Base-by-base conservation (phyloP, 495 filamentous ascomycete species). In the Astrocystis sublimbata region DNA sequence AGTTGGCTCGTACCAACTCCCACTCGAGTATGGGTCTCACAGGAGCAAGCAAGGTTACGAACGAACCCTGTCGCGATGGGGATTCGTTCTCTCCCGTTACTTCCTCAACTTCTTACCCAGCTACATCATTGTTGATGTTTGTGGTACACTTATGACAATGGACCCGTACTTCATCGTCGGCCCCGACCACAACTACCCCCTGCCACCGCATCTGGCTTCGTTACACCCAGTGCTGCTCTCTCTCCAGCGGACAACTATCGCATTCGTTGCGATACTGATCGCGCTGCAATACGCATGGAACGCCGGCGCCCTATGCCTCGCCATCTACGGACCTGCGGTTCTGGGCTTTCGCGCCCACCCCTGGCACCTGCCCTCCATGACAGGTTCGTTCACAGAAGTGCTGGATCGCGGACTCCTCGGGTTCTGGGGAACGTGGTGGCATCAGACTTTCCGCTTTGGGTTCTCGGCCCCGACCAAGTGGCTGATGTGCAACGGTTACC, bases 401-500 rank as follows among this genome's bases (percentile, higher is more conserved):
- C 68, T 88, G 4, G 81, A 89, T 54, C 74, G 85, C 46, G 91
- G 92, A 0, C 74, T 97, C 1, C 78, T 82, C 7, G 92, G 92
- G 30, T 85, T 87, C 65, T 97, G 92, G 92, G 85, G 88, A 42
- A 81, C 77, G 15, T 96, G 88, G 87, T 96, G 92, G 92, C 92
- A 96, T 72, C 92, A 96, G 71, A 83, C 88, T 1, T 94, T 96
- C 75, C 86, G 91, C 3, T 80, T 84, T 36, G 89, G 80, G 0
- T 93, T 96, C 69, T 74, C 82, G 6, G 80, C 82, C 1, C 83
- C 88, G 0, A 72, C 79, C 0, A 69, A 73, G 7, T 88, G 75
- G 67, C 62, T 89, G 23, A 57, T 85, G 5, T 69, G 76, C 0
- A 23, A 74, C 4, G 69, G 80, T 1, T 78, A 77, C 30, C 46